phyloP scores from a whole-genome alignment of 108 stramenopile genomes.

The Stephanodiscus minutulus region DNA sequence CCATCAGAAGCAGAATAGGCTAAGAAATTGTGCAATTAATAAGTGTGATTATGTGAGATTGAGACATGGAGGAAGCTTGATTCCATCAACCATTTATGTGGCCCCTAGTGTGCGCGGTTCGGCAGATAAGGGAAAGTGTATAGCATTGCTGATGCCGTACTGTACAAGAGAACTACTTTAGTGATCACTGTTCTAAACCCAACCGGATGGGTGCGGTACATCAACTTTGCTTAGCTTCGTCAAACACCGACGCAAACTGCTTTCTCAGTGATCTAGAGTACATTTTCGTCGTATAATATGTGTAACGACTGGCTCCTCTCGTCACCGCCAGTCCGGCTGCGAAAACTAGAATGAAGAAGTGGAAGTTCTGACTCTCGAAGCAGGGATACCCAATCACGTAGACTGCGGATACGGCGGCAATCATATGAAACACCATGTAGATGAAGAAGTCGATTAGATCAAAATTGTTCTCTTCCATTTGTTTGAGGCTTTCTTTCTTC shows the following conservation, averaged over 20 bases:
- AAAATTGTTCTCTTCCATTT: constrained; percentile 52
- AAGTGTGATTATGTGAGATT: too few relatives aligned
- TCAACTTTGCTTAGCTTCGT: constrained; percentile 10
- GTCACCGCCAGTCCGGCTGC: constrained; percentile 25
- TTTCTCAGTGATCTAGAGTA: constrained; percentile 46
- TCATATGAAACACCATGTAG: constrained; percentile 54
- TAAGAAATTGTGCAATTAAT: too few relatives aligned
- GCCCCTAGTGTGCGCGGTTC: too few relatives aligned
- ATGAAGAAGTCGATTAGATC: constrained; percentile 60
- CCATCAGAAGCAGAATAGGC: too few relatives aligned
- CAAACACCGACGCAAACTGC: constrained; percentile 25
- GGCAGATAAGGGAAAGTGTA: too few relatives aligned
- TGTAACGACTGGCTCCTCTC: constrained; percentile 54
- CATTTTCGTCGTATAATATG: constrained; percentile 61
- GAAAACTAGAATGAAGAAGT: constrained; percentile 24
- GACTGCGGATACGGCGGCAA: constrained; percentile 33
- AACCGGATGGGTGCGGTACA: background rate
- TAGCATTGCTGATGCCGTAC: too few relatives aligned
- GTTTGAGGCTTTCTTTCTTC: constrained; percentile 37
- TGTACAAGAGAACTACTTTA: background rate
- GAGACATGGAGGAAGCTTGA: too few relatives aligned
- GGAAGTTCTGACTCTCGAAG: constrained; percentile 28
- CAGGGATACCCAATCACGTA: constrained; percentile 54
- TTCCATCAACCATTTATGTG: too few relatives aligned
- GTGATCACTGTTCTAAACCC: background rate